Evolutionary conservation across 441 rosid species (phyloP).

Genomic region (Brassica hybrid): DNA sequence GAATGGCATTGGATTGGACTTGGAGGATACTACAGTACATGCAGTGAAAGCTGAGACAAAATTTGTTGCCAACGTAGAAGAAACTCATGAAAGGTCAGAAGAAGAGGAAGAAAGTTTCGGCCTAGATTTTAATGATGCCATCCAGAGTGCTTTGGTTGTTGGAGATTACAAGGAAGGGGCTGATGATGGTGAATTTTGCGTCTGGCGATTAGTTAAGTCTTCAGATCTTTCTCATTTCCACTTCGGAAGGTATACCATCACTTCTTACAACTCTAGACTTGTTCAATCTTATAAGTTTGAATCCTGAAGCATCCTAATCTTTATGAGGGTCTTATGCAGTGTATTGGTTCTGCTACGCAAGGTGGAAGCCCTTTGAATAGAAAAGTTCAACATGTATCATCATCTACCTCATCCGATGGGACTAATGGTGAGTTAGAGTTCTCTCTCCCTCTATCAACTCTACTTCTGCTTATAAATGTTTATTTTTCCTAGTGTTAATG

Average conservation of each 20-base stretch:
- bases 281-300: neutral
- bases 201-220: conserved; percentile 90
- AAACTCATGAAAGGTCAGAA: no score
- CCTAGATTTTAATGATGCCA: no score
- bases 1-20: no score
- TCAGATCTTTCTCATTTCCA: conserved; percentile 81
- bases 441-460: neutral
- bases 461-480: neutral
- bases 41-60: no score
- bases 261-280: conserved; percentile 16
- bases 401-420: conserved; percentile 93
- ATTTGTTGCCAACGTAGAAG: no score
- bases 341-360: conserved; percentile 90
- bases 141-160: no score
- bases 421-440: conserved; percentile 75
- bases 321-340: conserved; percentile 57
- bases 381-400: conserved; percentile 90
- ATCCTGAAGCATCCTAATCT: conserved; percentile 21
- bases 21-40: no score
- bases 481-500: neutral
- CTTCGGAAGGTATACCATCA: conserved; percentile 67
- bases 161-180: conserved; percentile 52
- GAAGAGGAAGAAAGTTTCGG: no score
- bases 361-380: conserved; percentile 99
- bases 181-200: conserved; percentile 94